phyloP scores from a whole-genome alignment of 208 protist genomes.

The Balamuthia mandrillaris region DNA sequence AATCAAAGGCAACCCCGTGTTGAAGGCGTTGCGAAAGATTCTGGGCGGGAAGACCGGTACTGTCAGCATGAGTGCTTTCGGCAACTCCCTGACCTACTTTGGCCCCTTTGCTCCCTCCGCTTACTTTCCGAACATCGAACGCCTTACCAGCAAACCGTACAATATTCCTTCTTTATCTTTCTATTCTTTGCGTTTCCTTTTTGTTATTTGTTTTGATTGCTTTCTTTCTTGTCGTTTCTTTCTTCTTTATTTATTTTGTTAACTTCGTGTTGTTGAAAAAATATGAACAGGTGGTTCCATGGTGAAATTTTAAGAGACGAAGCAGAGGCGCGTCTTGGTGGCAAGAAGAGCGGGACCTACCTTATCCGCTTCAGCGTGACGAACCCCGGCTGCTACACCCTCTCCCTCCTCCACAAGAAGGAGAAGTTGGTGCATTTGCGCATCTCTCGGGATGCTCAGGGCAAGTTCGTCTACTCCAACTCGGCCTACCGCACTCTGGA shows the following conservation, averaged over 20 bases:
- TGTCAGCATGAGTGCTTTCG: neutral
- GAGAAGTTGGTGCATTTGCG: neutral
- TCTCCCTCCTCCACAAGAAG: too few species aligned
- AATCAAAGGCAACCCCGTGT: neutral
- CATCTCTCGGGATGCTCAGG: neutral
- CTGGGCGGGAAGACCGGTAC: neutral
- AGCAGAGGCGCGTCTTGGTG: neutral
- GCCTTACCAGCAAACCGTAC: neutral
- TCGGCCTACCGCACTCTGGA: neutral
- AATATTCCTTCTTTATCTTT: neutral
- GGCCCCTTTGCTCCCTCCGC: neutral
- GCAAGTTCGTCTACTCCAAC: neutral
- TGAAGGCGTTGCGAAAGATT: neutral
- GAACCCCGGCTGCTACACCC: too few species aligned
- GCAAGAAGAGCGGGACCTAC: neutral
- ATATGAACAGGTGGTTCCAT: conserved; percentile 7
- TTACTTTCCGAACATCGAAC: neutral
- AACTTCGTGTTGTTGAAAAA: neutral
- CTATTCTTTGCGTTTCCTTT: too few species aligned
- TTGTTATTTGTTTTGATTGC: neutral
- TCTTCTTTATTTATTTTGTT: neutral
- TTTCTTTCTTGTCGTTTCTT: too few species aligned
- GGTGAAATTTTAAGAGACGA: conserved; percentile 4
- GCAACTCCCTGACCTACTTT: conserved; percentile 5
- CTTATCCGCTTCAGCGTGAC: conserved; percentile 35